Conservation (phyloP, 1,139 yeast species). For the Trichomonascaceae sp. region DNA sequence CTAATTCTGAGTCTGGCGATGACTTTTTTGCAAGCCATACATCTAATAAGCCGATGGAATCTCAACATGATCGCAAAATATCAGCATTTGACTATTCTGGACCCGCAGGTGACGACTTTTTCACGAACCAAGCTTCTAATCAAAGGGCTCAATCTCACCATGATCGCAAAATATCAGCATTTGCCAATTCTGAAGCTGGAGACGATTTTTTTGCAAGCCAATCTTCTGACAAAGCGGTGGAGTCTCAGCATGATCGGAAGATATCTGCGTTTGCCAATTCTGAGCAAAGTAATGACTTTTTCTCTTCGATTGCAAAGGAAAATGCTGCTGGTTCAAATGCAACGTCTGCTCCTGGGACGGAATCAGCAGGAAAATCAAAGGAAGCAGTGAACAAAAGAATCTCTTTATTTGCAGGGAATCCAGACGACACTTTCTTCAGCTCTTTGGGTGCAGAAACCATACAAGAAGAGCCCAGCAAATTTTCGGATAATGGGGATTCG, state of each 20-base stretch:
- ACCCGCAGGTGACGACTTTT: conserved; percentile 3
- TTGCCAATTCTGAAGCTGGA: conserved; percentile 3
- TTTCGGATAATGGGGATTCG: not conserved
- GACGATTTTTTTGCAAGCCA: not conserved
- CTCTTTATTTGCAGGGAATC: conserved; percentile 16
- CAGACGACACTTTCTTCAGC: conserved; percentile 20
- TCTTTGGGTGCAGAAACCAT: conserved; percentile 9
- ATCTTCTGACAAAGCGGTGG: not conserved
- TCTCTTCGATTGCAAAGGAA: conserved; percentile 1
- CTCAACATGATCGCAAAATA: conserved; percentile 3
- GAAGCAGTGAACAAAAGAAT: conserved; percentile 15
- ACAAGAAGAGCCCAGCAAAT: not conserved
- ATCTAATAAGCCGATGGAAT: not conserved
- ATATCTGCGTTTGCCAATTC: conserved; percentile 7
- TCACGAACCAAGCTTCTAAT: not conserved
- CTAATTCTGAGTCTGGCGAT: conserved; percentile 1
- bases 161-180: conserved; percentile 7
- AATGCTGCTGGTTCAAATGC: not conserved
- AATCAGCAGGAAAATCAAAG: conserved; percentile 11
- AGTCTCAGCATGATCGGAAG: not conserved
- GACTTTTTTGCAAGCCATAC: not conserved
- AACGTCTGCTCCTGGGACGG: not conserved
- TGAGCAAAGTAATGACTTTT: not conserved
- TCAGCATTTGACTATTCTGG: conserved; percentile 6
- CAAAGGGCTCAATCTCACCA: not conserved